These are phyloP conservation scores for Hibiscus mutabilis DNA, from an alignment of 345 rosid species.

Conservation along the genomic window DNA sequence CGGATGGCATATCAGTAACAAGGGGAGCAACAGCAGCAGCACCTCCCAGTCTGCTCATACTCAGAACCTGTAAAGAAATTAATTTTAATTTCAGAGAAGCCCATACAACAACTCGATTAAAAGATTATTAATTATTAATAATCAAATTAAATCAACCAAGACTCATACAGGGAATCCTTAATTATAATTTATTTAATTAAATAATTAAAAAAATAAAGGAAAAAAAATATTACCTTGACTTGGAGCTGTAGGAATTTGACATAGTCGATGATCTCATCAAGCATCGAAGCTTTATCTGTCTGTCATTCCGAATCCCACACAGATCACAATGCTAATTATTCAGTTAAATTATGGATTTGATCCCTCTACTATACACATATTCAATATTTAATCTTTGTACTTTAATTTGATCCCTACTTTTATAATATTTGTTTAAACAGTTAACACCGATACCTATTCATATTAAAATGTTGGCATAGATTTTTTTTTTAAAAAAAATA, in stretches of 20 bases:
- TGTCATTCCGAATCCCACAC: constrained; percentile 38
- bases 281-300: constrained; percentile 99
- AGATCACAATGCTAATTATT: not conserved
- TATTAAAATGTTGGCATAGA: too few relatives aligned
- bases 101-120: constrained; percentile 12
- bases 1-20: constrained; percentile 67
- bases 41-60: constrained; percentile 94
- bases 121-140: not conserved
- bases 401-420: too few relatives aligned
- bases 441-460: too few relatives aligned
- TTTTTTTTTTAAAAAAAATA: too few relatives aligned
- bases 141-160: constrained; percentile 7
- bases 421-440: too few relatives aligned
- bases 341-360: not conserved
- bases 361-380: too few relatives aligned
- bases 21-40: constrained; percentile 82
- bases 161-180: constrained; percentile 18
- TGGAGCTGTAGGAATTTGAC: constrained; percentile 99
- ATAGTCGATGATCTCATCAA: constrained; percentile 97
- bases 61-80: constrained; percentile 55
- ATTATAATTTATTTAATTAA: constrained; percentile 3
- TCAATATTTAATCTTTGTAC: too few relatives aligned
- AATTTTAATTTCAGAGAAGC: constrained; percentile 22
- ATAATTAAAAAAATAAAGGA: not conserved
- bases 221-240: constrained; percentile 59